phyloP scores from a whole-genome alignment of 2,329 filamentous ascomycete species.

The Pezicula radicicola region DNA sequence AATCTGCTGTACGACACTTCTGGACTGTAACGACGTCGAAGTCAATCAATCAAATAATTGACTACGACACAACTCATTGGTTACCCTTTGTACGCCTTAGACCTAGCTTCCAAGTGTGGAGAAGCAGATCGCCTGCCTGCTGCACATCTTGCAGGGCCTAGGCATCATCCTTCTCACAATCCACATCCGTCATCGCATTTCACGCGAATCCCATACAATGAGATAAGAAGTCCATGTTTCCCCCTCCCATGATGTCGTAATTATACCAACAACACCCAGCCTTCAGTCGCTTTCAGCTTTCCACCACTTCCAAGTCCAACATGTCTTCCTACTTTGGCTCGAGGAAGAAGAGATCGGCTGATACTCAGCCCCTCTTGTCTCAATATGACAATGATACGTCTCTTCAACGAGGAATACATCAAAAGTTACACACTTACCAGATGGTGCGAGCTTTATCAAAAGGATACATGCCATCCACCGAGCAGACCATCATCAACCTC shows the following conservation, averaged over 20 bases:
- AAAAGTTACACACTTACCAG: conserved; percentile 92
- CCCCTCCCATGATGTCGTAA: background rate
- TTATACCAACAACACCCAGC: background rate
- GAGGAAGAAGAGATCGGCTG: conserved; percentile 24
- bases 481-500: conserved; percentile 77
- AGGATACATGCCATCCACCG: conserved; percentile 90
- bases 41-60: no score
- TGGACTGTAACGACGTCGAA: no score
- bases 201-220: conserved; percentile 6
- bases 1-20: no score
- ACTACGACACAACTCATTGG: background rate
- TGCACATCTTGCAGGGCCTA: background rate
- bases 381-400: conserved; percentile 79
- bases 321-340: conserved; percentile 30
- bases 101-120: conserved; percentile 2
- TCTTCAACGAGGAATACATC: conserved; percentile 73
- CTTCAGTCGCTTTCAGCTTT: background rate
- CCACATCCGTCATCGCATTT: conserved; percentile 18
- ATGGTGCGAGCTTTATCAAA: conserved; percentile 79
- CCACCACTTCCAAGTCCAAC: conserved; percentile 5
- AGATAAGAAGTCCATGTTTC: background rate
- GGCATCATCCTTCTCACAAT: background rate
- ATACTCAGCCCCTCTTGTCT: conserved; percentile 68
- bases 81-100: background rate
- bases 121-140: background rate